Evolutionary conservation across 1,284 basidiomycete genomes (phyloP).

Genomic region (Ceratobasidium sp.): DNA sequence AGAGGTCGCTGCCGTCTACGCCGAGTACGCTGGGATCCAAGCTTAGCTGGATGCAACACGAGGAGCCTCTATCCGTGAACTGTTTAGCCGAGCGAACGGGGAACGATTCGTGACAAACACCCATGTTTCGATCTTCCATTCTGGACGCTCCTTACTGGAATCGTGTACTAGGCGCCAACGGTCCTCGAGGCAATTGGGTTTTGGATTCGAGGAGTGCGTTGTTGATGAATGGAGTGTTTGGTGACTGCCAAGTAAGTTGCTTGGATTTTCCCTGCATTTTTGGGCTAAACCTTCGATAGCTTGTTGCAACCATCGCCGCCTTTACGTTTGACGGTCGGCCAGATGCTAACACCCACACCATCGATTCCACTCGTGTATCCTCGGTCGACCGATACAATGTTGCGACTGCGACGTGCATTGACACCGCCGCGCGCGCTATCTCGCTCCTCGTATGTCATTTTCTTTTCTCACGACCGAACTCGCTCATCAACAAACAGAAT

Average conservation of each 20-base stretch:
- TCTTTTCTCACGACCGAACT: not conserved
- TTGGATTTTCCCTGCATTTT: not conserved
- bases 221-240: constrained; percentile 47
- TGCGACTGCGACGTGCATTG: constrained; percentile 44
- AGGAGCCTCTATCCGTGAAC: constrained; percentile 30
- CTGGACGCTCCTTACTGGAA: constrained; percentile 48
- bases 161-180: constrained; percentile 48
- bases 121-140: constrained; percentile 46
- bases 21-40: constrained; percentile 47
- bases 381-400: constrained; percentile 46
- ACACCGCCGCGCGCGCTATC: constrained; percentile 31
- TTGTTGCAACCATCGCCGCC: constrained; percentile 42
- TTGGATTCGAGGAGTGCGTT: constrained; percentile 45
- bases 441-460: constrained; percentile 43
- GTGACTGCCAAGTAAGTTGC: constrained; percentile 43
- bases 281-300: not conserved
- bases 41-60: constrained; percentile 47
- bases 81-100: constrained; percentile 37
- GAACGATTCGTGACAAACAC: constrained; percentile 41
- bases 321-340: constrained; percentile 20
- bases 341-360: not conserved
- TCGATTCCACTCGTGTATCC: not conserved
- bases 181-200: constrained; percentile 48
- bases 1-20: constrained; percentile 29
- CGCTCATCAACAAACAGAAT: no score